Evolutionary conservation across 108 stramenopile species (phyloP), one percentile per base, ranked within the genome.

Genomic region (Seminavis robusta): DNA sequence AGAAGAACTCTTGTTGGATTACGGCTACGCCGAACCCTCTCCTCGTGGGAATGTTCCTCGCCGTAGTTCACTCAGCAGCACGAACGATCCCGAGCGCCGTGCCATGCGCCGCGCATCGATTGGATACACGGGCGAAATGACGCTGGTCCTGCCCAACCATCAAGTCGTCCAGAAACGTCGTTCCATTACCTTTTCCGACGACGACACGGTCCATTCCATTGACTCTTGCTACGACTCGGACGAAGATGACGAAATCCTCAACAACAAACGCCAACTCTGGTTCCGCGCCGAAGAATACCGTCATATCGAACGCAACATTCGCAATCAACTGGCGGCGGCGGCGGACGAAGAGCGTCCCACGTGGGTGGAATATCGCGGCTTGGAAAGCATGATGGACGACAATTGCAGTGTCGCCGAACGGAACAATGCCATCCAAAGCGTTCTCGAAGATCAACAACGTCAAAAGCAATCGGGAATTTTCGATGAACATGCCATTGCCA

Each of bases 81-180:
- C n/a, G n/a, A n/a, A n/a, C n/a, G n/a, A n/a, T n/a, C n/a, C n/a
- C n/a, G n/a, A n/a, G n/a, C n/a, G n/a, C n/a, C 45, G 47, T 17
- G 10, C 25, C 13, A 8, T 15, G n/a, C 43, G 57, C 8, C 15
- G 57, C 4, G 57, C 57, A 1, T 59, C 57, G 6, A 59, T 59
- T 33, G 24, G 27, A 11, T 59, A 59, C 32, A 59, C 41, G 23
- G 57, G 57, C 13, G 57, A 59, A 46, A 59, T 59, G 43, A 46
- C 43, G 4, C 45, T 59, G 13, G 42, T 26, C 0, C 44, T 59
- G 17, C 57, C 57, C 1, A 47, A 30, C 1, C 45, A 45, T 7
- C 8, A 45, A 33, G 7, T 16, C 1, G 19, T 24, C 8, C 31
- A 45, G 13, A 59, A 33, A 33, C 21, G 45, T 40, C 45, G 24